Percentiles rank a stretch among this genome's conserved stretches.
Evolutionary conservation across 1,139 yeast genomes (phyloP).

Genomic region (Yamadazyma pseudoaaseri): DNA sequence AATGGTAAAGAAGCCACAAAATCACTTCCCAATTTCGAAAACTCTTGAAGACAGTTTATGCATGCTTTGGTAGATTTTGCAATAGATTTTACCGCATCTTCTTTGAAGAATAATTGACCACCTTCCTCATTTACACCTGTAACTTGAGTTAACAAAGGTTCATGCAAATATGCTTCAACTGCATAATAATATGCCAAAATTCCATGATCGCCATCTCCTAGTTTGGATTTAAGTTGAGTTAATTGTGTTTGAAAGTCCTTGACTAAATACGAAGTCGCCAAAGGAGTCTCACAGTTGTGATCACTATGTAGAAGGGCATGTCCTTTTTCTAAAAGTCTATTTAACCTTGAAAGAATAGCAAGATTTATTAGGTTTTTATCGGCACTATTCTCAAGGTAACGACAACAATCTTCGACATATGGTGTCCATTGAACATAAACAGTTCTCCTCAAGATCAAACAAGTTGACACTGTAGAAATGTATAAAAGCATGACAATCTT

Average conservation of each 20-base stretch:
- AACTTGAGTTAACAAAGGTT: slow-evolving; percentile 46
- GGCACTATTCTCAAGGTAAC: slow-evolving; percentile 37
- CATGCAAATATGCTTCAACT: slow-evolving; percentile 74
- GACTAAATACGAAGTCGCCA: slow-evolving; percentile 31
- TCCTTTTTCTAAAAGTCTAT: slow-evolving; percentile 61
- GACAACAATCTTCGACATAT: slow-evolving; percentile 64
- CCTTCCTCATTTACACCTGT: slow-evolving; percentile 18
- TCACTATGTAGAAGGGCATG: slow-evolving; percentile 50
- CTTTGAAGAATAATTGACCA: slow-evolving; percentile 18
- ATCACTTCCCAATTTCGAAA: slow-evolving; percentile 39
- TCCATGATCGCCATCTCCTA: slow-evolving; percentile 39
- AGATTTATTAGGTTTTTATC: slow-evolving; percentile 35
- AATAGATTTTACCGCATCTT: slow-evolving; percentile 36
- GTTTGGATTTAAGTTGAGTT: slow-evolving; percentile 31
- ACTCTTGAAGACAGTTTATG: slow-evolving; percentile 50
- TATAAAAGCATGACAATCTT: slow-evolving; percentile 49
- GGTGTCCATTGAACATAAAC: slow-evolving; percentile 58
- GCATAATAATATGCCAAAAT: slow-evolving; percentile 56
- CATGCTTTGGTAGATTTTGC: slow-evolving; percentile 58
- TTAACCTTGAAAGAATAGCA: slow-evolving; percentile 60
- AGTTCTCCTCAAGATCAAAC: slow-evolving; percentile 52
- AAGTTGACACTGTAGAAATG: slow-evolving; percentile 49
- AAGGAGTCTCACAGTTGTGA: slow-evolving; percentile 21
- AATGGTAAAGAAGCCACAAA: slow-evolving; percentile 59
- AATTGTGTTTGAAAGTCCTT: slow-evolving; percentile 45